Conservation (phyloP, 495 filamentous ascomycete species). For the Aspergillus cristatus region DNA sequence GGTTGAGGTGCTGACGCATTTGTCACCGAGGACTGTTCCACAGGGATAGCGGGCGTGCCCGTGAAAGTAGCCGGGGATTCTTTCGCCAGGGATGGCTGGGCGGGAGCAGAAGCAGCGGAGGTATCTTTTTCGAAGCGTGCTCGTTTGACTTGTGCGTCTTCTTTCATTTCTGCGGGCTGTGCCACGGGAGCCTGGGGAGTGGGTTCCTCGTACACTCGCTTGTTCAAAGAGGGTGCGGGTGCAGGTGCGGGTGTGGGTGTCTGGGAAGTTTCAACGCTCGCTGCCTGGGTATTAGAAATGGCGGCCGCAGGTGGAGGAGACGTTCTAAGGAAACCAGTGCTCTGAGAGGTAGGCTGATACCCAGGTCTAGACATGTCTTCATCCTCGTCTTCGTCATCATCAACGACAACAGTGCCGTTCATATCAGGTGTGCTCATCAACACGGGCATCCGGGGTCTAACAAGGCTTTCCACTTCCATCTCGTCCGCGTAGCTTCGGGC, state of each 20-base stretch:
- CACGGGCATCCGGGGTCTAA: conserved; percentile 59
- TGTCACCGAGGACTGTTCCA: conserved; percentile 1
- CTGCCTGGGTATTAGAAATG: conserved; percentile 4
- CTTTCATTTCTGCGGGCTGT: conserved; percentile 2
- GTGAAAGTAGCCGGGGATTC: conserved; percentile 9
- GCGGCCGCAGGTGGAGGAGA: conserved; percentile 11
- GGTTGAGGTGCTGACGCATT: not conserved
- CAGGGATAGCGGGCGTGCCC: conserved; percentile 8
- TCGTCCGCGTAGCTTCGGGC: conserved; percentile 48
- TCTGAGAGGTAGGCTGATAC: conserved; percentile 8
- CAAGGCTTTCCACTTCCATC: conserved; percentile 59
- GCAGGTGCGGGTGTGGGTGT: too few species aligned
- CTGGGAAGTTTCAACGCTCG: conserved; percentile 4
- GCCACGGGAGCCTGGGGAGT: conserved; percentile 2
- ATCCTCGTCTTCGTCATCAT: conserved; percentile 36
- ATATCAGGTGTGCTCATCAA: conserved; percentile 23
- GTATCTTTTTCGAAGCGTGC: conserved; percentile 21
- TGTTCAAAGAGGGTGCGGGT: conserved; percentile 12
- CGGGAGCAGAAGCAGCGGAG: conserved; percentile 1
- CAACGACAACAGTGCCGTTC: conserved; percentile 17
- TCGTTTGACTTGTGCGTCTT: conserved; percentile 22
- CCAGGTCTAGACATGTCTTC: conserved; percentile 24
- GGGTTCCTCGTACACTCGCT: conserved; percentile 26
- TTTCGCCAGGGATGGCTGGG: conserved; percentile 2
- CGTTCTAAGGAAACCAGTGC: conserved; percentile 20